phyloP scores from a whole-genome alignment of 2,329 filamentous ascomycete genomes.

The Bipolaris bicolor region DNA sequence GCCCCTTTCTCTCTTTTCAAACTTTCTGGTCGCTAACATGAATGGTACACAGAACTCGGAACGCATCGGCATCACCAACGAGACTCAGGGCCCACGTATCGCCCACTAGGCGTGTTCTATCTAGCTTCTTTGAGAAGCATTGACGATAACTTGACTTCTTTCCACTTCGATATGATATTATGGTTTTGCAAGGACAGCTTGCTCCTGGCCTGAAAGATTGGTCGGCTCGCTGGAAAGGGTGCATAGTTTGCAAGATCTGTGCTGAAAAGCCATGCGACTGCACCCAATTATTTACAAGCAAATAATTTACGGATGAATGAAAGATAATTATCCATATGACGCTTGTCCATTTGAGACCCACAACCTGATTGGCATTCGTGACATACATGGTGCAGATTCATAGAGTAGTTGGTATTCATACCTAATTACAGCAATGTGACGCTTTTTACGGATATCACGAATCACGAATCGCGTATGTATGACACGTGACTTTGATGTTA shows the following conservation, averaged over 20 bases:
- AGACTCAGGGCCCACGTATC: conserved; percentile 46
- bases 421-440: no score
- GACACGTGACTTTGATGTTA: background rate
- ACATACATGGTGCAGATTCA: no score
- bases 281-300: background rate
- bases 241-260: conserved; percentile 24
- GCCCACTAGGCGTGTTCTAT: conserved; percentile 35
- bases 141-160: conserved; percentile 13
- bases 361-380: background rate
- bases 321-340: background rate
- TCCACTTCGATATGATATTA: conserved; percentile 29
- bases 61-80: conserved; percentile 53
- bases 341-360: background rate
- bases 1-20: background rate
- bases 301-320: conserved; percentile 1
- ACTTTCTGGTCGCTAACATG: conserved; percentile 9
- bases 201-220: conserved; percentile 10
- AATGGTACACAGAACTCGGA: conserved; percentile 42
- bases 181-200: conserved; percentile 11
- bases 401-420: no score
- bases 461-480: background rate
- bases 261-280: conserved; percentile 23
- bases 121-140: background rate
- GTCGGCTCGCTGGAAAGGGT: conserved; percentile 15
- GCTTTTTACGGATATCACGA: no score